phyloP scores from a whole-genome alignment of 1,139 yeast genomes.

The Debaryomyces subglobosus region DNA sequence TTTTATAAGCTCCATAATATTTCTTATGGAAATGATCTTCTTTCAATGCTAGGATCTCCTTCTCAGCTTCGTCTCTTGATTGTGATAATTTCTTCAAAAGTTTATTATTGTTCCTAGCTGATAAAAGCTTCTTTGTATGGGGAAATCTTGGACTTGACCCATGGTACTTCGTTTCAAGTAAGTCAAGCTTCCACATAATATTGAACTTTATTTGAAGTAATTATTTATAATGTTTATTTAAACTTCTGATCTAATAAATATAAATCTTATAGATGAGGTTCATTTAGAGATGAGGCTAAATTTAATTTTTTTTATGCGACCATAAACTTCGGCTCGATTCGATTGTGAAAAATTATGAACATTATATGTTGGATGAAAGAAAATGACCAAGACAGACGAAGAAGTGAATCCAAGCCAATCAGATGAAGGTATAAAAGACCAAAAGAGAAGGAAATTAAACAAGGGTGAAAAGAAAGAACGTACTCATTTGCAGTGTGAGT shows the following conservation, averaged over 20 bases:
- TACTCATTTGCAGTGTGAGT: constrained; percentile 44
- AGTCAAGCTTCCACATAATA: constrained; percentile 51
- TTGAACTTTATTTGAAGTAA: constrained; percentile 13
- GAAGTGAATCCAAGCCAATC: neutral
- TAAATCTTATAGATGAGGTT: constrained; percentile 2
- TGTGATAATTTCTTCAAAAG: constrained; percentile 46
- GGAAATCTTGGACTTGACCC: constrained; percentile 53
- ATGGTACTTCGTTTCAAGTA: constrained; percentile 52
- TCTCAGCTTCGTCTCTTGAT: constrained; percentile 43
- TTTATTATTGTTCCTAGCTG: constrained; percentile 50
- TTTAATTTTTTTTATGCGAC: constrained; percentile 5
- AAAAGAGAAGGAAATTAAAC: constrained; percentile 14
- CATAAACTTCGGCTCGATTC: constrained; percentile 7
- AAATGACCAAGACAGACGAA: neutral
- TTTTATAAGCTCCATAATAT: constrained; percentile 49
- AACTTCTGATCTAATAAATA: too few species aligned
- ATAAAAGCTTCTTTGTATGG: constrained; percentile 52
- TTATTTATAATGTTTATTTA: neutral
- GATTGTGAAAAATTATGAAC: constrained; percentile 13
- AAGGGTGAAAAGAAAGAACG: constrained; percentile 5
- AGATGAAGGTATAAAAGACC: neutral
- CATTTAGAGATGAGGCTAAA: constrained; percentile 17
- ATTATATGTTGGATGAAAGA: neutral
- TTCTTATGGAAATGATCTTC: constrained; percentile 51
- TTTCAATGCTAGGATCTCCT: constrained; percentile 49